Evolutionary conservation across 2,329 filamentous ascomycete species (phyloP).

Genomic region (Aspergillus sojae): DNA sequence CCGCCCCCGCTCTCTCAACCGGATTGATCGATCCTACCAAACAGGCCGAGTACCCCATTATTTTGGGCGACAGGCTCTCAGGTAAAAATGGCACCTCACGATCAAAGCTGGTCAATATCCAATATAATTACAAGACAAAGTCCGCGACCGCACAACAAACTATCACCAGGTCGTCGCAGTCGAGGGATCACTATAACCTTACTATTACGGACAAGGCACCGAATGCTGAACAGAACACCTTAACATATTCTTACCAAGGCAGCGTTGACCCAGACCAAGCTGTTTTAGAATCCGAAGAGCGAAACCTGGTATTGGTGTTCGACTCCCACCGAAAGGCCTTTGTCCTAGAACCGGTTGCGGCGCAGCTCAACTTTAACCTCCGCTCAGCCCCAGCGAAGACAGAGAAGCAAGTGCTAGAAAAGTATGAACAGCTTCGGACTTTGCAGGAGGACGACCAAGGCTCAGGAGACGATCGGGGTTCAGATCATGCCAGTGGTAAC

Average conservation of each 20-base stretch:
- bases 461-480: constrained; percentile 36
- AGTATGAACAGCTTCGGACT: constrained; percentile 66
- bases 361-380: constrained; percentile 87
- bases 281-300: constrained; percentile 32
- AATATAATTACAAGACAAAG: constrained; percentile 52
- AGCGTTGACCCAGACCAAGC: constrained; percentile 40
- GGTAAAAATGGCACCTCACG: constrained; percentile 26
- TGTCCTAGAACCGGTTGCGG: constrained; percentile 78
- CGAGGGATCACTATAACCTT: constrained; percentile 43
- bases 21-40: constrained; percentile 48
- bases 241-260: constrained; percentile 45
- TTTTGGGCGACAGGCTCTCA: constrained; percentile 47
- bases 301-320: constrained; percentile 65
- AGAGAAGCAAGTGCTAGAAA: constrained; percentile 65
- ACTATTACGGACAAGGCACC: constrained; percentile 46
- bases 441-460: constrained; percentile 39
- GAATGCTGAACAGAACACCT: constrained; percentile 39
- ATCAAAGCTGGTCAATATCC: constrained; percentile 42
- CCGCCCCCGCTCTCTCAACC: constrained; percentile 34
- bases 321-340: constrained; percentile 74
- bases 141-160: constrained; percentile 41
- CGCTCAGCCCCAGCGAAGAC: constrained; percentile 67
- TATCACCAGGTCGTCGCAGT: constrained; percentile 38
- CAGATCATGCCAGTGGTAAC: constrained; percentile 38
- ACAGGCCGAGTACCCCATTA: constrained; percentile 50